Percentiles rank a stretch among this genome's conserved stretches.
Conservation (phyloP, 257 asterid genomes). For the Linaria vulgaris region DNA sequence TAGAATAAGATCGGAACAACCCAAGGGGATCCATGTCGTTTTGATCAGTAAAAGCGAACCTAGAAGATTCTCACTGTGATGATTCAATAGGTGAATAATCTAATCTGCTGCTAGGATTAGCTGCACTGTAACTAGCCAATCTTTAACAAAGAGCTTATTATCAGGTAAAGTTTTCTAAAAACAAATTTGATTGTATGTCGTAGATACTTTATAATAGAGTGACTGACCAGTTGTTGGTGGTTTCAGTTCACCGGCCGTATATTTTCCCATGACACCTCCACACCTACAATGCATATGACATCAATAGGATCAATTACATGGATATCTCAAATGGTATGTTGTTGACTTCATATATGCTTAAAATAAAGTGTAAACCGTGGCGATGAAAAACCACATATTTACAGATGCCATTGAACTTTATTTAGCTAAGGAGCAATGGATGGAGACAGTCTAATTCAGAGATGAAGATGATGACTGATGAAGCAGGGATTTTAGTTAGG, state of each 20-base stretch:
- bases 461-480: slow-evolving; percentile 1
- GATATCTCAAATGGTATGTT: background rate
- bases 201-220: slow-evolving; percentile 12
- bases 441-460: slow-evolving; percentile 9
- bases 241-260: slow-evolving; percentile 97
- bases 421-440: slow-evolving; percentile 6
- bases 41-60: slow-evolving; percentile 10
- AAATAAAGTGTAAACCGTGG: background rate
- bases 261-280: slow-evolving; percentile 98
- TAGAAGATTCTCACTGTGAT: background rate
- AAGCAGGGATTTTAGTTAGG: background rate
- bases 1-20: slow-evolving; percentile 3
- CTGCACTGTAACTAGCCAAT: background rate
- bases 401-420: slow-evolving; percentile 5
- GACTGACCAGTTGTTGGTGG: slow-evolving; percentile 88
- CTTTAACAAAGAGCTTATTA: background rate
- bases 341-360: background rate
- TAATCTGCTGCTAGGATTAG: background rate
- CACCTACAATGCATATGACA: slow-evolving; percentile 58
- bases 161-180: background rate
- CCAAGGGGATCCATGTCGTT: background rate
- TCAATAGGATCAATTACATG: slow-evolving; percentile 24
- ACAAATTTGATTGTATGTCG: slow-evolving; percentile 13
- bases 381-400: background rate
- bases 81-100: slow-evolving; percentile 4